Evolutionary conservation across 192 early-diverging fungal genomes (phyloP), one percentile per base, ranked within the genome.

Genomic region (Rhizoclosmatium globosum): DNA sequence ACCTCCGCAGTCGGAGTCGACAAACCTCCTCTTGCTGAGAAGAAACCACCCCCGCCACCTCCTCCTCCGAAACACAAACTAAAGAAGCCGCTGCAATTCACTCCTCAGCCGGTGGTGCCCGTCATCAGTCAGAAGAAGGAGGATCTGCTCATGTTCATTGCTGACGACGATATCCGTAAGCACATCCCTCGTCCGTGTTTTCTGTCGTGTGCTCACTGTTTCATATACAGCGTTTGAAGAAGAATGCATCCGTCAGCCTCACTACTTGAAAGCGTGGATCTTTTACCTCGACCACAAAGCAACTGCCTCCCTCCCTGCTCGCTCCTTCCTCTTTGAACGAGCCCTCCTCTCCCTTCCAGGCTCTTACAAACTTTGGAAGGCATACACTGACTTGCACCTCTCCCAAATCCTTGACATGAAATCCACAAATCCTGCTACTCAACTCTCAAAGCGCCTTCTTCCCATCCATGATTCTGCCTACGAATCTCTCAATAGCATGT

Each of bases 321-420:
- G 86, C 57, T 90, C 87, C 59, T 88, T 94, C 43, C 82, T 98
- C 1, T 96, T 93, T 82, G 97, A 98, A 79, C 93, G 98, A 6
- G 97, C 97, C 1, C 83, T 98, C 38, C 87, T 89, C 58, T 87
- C 91, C 44, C 84, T 99, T 3, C 98, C 98, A 2, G 94, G 96
- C 3, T 96, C 94, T 4, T 99, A 97, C 84, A 98, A 97, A 82
- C 88, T 99, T 2, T 99, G 97, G 97, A 95, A 94, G 77, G 76
- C 83, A 48, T 97, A 98, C 79, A 82, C 98, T 45, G 93, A 94
- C 77, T 78, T 91, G 41, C 90, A 95, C 31, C 76, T 83, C 19
- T 65, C 81, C 23, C 58, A 41, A 21, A 60, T 92, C 7, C 81
- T 82, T 2, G 86, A 85, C 42, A 68, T 84, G 31, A 90, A 92